phyloP scores from a whole-genome alignment of 2,329 filamentous ascomycete genomes.

The Shiraia bambusicola region DNA sequence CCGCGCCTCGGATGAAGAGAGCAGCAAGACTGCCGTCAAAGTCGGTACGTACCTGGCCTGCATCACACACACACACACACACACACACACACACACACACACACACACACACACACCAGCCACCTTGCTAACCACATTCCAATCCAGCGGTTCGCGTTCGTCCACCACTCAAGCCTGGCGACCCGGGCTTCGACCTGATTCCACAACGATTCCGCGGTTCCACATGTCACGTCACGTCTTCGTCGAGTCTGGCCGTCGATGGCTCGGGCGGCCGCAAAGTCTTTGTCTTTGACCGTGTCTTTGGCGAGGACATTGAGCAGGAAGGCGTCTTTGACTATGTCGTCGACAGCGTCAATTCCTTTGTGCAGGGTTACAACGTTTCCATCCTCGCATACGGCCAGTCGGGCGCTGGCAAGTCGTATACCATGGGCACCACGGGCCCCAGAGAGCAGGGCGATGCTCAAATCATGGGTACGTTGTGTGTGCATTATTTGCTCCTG shows the following conservation, averaged over 20 bases:
- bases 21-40: slow-evolving; percentile 84
- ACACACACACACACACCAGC: slow-evolving; percentile 7
- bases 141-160: slow-evolving; percentile 83
- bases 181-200: slow-evolving; percentile 92
- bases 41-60: slow-evolving; percentile 69
- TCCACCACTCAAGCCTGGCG: slow-evolving; percentile 76
- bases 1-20: slow-evolving; percentile 83
- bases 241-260: slow-evolving; percentile 84
- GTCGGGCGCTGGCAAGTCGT: slow-evolving; percentile 96
- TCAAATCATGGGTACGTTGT: slow-evolving; percentile 71
- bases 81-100: no score
- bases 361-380: slow-evolving; percentile 96
- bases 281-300: slow-evolving; percentile 96
- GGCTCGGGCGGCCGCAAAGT: slow-evolving; percentile 89
- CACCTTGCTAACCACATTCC: slow-evolving; percentile 25
- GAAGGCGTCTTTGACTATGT: slow-evolving; percentile 95
- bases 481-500: background rate
- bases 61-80: slow-evolving; percentile 8
- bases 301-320: slow-evolving; percentile 78
- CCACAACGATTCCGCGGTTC: slow-evolving; percentile 92
- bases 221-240: slow-evolving; percentile 85
- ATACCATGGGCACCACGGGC: slow-evolving; percentile 96
- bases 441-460: slow-evolving; percentile 72
- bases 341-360: slow-evolving; percentile 83
- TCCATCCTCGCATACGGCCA: slow-evolving; percentile 96